Percentiles rank a stretch among this genome's conserved stretches.
These are phyloP conservation scores for Boletus rubroflammeus DNA, from an alignment of 768 basidiomycete genomes.

Conservation along the genomic window DNA sequence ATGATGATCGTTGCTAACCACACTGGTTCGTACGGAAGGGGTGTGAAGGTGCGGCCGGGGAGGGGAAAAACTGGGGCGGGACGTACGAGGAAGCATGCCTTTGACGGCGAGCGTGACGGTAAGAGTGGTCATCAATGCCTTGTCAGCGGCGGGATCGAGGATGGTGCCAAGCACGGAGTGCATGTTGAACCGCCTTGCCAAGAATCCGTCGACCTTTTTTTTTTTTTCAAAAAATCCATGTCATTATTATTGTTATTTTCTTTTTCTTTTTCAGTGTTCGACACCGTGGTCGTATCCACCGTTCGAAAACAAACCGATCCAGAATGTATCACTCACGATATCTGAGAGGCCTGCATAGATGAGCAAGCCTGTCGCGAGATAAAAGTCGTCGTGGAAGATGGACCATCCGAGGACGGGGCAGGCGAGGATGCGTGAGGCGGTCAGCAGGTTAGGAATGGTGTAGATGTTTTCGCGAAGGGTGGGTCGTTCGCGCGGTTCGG, in stretches of 20 bases:
- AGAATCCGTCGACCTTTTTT: conserved; percentile 82
- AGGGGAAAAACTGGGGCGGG: background rate
- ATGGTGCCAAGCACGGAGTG: conserved; percentile 91
- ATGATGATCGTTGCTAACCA: conserved; percentile 84
- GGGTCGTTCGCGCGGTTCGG: conserved; percentile 23
- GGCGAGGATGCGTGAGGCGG: conserved; percentile 79
- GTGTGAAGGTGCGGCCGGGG: background rate
- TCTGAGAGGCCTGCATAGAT: conserved; percentile 93
- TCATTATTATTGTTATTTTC: background rate
- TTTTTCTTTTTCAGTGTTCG: background rate
- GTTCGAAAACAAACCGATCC: background rate
- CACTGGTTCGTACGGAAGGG: conserved; percentile 42
- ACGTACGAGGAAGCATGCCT: conserved; percentile 77
- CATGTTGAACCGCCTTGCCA: conserved; percentile 86
- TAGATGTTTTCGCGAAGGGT: conserved; percentile 82
- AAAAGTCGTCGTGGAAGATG: conserved; percentile 77
- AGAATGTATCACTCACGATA: conserved; percentile 51
- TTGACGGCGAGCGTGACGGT: conserved; percentile 83
- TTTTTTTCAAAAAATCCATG: no score
- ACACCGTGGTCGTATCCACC: conserved; percentile 1
- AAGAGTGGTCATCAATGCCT: conserved; percentile 90
- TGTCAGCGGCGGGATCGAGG: conserved; percentile 96
- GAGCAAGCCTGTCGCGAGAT: conserved; percentile 76
- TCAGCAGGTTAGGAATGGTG: conserved; percentile 89
- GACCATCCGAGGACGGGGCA: conserved; percentile 93